A percentile compares a stretch with the other conserved stretches of the same genome.
Evolutionary conservation across 208 protist genomes (phyloP).

Genomic region (Leishmania tarentolae): DNA sequence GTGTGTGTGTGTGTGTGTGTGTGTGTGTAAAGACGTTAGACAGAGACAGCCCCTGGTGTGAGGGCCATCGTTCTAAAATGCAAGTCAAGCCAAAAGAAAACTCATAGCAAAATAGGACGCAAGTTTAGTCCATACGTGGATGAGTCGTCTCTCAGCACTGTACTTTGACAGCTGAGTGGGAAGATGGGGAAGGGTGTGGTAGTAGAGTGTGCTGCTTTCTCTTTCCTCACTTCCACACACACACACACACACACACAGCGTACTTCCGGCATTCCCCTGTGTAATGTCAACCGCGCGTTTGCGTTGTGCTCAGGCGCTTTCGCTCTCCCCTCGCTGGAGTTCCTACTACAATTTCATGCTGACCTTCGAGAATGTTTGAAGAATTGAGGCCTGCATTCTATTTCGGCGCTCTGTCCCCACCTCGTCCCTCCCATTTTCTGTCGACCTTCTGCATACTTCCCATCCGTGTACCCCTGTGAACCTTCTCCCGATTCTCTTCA

Average conservation of each 20-base stretch:
- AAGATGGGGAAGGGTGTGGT: neutral
- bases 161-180: neutral
- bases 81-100: neutral
- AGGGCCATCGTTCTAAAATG: constrained; percentile 1
- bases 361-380: no score
- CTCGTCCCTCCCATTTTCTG: neutral
- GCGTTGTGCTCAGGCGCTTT: neutral
- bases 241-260: no score
- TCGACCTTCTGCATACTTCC: neutral
- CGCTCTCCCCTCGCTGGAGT: no score
- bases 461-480: neutral
- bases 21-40: neutral
- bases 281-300: neutral
- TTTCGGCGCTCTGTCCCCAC: neutral
- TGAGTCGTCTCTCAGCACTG: neutral
- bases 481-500: neutral
- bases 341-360: no score
- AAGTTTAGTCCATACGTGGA: neutral
- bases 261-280: no score
- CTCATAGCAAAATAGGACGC: neutral
- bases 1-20: neutral
- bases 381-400: no score
- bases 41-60: neutral
- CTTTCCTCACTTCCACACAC: no score
- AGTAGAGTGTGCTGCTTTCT: no score